Conservation (phyloP, 768 basidiomycete genomes). For the Lentinula aciculospora region DNA sequence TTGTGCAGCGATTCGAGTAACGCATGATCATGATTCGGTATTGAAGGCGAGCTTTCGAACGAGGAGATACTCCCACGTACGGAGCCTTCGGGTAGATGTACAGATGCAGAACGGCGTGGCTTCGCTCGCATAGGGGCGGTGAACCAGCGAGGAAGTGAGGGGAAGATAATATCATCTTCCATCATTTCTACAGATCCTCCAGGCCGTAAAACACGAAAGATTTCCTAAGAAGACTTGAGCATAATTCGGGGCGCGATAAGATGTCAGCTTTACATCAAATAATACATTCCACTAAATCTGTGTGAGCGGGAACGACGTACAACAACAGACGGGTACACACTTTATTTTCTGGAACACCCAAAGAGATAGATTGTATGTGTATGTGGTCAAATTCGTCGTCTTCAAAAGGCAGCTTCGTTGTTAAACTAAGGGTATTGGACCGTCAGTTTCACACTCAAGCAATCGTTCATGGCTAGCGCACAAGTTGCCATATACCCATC, state of each 20-base stretch:
- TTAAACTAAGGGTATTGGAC: slow-evolving; percentile 41
- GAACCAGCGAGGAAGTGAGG: slow-evolving; percentile 73
- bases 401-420: slow-evolving; percentile 73
- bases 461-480: slow-evolving; percentile 26
- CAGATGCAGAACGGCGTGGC: slow-evolving; percentile 40
- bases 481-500: slow-evolving; percentile 80
- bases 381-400: slow-evolving; percentile 82
- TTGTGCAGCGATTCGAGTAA: slow-evolving; percentile 62
- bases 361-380: slow-evolving; percentile 61
- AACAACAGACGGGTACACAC: slow-evolving; percentile 24
- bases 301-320: background rate
- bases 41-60: slow-evolving; percentile 23
- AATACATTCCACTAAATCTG: slow-evolving; percentile 54
- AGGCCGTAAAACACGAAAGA: slow-evolving; percentile 62
- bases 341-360: slow-evolving; percentile 73
- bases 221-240: slow-evolving; percentile 43
- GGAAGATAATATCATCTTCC: slow-evolving; percentile 76
- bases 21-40: slow-evolving; percentile 58
- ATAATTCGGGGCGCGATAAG: background rate
- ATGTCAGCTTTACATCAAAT: slow-evolving; percentile 46
- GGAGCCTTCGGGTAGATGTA: slow-evolving; percentile 45
- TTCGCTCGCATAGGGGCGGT: slow-evolving; percentile 60
- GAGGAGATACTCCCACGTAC: slow-evolving; percentile 28
- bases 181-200: slow-evolving; percentile 68
- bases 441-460: background rate